These are phyloP conservation scores for Heliosperma pusillum DNA, from an alignment of 148 eudicot genomes.

Conservation along the genomic window DNA sequence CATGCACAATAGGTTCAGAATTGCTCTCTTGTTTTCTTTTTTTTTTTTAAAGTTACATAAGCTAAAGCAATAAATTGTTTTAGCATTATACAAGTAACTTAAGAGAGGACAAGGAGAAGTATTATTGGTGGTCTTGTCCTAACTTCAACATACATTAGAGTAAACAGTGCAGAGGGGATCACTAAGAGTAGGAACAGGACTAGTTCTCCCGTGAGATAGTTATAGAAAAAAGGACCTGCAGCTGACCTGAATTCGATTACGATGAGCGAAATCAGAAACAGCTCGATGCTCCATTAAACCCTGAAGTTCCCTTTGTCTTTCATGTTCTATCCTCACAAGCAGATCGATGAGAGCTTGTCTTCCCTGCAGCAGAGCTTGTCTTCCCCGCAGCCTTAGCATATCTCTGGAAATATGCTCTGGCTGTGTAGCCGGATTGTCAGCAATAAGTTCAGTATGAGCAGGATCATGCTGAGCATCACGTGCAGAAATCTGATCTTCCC, in stretches of 20 bases:
- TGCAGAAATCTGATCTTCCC: constrained; percentile 53
- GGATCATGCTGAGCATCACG: constrained; percentile 36
- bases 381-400: constrained; percentile 79
- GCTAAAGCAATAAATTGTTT: background rate
- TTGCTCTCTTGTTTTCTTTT: background rate
- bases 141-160: no score
- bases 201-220: background rate
- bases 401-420: constrained; percentile 85
- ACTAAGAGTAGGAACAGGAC: no score
- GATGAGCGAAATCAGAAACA: constrained; percentile 96
- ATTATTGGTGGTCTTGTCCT: no score
- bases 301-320: constrained; percentile 93
- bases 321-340: constrained; percentile 87
- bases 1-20: background rate
- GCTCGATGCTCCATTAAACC: constrained; percentile 91
- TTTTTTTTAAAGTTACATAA: background rate
- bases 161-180: no score
- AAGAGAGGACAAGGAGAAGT: no score
- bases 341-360: constrained; percentile 90
- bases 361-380: constrained; percentile 91
- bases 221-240: background rate
- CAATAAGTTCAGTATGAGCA: constrained; percentile 39
- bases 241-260: constrained; percentile 93
- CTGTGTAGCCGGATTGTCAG: constrained; percentile 55
- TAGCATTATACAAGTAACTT: no score